Percentiles rank a stretch among this genome's conserved stretches.
These are phyloP conservation scores for Auriscalpium microsporum DNA, from an alignment of 768 basidiomycete species.

Conservation along the genomic window DNA sequence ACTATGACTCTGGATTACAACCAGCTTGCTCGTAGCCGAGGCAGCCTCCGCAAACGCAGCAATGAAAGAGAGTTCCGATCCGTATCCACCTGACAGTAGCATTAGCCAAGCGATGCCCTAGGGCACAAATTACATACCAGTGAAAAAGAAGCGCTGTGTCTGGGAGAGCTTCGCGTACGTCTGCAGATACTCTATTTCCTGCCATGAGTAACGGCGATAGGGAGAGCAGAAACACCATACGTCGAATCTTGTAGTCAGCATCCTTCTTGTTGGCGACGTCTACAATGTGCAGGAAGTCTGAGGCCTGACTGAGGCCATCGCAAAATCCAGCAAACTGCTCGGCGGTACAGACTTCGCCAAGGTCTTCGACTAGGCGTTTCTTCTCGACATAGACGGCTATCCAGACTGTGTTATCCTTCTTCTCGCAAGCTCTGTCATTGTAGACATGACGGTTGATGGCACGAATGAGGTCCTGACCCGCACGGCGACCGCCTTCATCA, in stretches of 20 bases:
- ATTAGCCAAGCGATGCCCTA: background rate
- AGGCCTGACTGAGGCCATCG: conserved; percentile 6
- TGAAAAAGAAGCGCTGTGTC: conserved; percentile 6
- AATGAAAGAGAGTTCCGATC: conserved; percentile 43
- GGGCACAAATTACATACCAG: conserved; percentile 1
- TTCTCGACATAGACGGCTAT: conserved; percentile 8
- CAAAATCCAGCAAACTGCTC: conserved; percentile 10
- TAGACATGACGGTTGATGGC: conserved; percentile 1
- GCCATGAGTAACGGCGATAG: too few relatives aligned
- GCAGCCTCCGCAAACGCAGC: conserved; percentile 51
- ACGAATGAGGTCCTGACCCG: conserved; percentile 7
- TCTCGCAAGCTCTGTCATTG: conserved; percentile 1
- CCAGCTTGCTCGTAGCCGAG: conserved; percentile 57
- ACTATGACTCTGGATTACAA: conserved; percentile 45
- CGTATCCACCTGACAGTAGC: conserved; percentile 42
- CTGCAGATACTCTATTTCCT: conserved; percentile 6
- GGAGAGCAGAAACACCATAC: background rate
- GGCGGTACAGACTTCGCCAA: conserved; percentile 1
- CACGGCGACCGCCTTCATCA: conserved; percentile 5
- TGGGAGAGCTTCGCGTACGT: conserved; percentile 6
- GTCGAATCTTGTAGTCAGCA: conserved; percentile 8
- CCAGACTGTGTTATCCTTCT: background rate
- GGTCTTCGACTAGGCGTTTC: conserved; percentile 3
- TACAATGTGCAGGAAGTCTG: conserved; percentile 1
- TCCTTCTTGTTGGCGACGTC: conserved; percentile 9